Evolutionary conservation across 495 filamentous ascomycete species (phyloP).

Genomic region (Filosporella fistucella): DNA sequence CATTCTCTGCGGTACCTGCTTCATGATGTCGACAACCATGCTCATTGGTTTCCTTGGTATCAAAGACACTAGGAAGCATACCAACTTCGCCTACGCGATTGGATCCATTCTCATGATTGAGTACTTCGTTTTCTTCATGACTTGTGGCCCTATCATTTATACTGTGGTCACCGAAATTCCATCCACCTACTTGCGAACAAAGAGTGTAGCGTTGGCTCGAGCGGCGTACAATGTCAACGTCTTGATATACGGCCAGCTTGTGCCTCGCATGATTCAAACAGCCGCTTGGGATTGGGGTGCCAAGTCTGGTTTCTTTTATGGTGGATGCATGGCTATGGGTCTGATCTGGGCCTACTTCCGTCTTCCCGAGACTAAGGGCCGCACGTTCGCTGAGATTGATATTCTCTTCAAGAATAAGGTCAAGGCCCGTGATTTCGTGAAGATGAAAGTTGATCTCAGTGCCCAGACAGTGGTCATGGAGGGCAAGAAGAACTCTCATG

Average conservation of each 20-base stretch:
- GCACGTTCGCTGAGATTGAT: conserved; percentile 68
- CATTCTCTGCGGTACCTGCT: conserved; percentile 7
- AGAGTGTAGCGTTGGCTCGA: conserved; percentile 50
- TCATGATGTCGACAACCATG: conserved; percentile 19
- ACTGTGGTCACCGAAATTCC: conserved; percentile 55
- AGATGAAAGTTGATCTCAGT: not conserved
- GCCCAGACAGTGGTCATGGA: not conserved
- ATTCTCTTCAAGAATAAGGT: conserved; percentile 45
- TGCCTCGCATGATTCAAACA: conserved; percentile 42
- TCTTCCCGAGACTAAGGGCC: conserved; percentile 63
- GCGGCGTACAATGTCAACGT: conserved; percentile 39
- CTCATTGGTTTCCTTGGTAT: conserved; percentile 28
- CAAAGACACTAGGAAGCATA: conserved; percentile 42
- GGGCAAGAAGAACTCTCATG: too few relatives aligned
- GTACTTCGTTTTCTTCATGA: conserved; percentile 42
- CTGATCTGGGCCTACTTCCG: conserved; percentile 45
- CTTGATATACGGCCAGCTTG: not conserved
- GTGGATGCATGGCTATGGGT: conserved; percentile 39
- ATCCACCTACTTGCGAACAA: conserved; percentile 44
- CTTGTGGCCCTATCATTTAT: conserved; percentile 53
- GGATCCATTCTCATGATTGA: conserved; percentile 43
- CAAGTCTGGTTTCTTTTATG: conserved; percentile 51
- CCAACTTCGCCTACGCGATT: conserved; percentile 29
- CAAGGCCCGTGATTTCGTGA: not conserved
- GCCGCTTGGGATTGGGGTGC: conserved; percentile 49